Evolutionary conservation across 495 filamentous ascomycete species (phyloP), one percentile per base, ranked within the genome.

Genomic region (Aspergillus taichungensis): DNA sequence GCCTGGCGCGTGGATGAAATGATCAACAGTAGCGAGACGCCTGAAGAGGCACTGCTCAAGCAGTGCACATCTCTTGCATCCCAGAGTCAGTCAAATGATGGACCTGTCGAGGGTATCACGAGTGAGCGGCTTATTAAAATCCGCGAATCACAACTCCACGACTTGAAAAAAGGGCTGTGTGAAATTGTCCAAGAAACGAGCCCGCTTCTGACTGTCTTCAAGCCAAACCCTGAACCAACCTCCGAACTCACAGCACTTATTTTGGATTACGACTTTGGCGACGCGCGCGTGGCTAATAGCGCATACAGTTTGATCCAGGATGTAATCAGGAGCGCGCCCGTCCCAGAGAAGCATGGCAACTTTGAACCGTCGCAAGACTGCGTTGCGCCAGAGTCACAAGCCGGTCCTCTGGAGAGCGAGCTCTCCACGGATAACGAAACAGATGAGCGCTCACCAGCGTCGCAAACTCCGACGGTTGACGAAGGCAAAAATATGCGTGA

Each of bases 31-130:
- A 72, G 68, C 37, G 49, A 64, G 12, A 60, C 62, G 3, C 56
- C 62, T 0, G 58, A 67, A 28, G 71, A 79, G 42, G 69, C 71
- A 5, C 49, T 79, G 13, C 45, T 77, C 13, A 78, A 72, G 45
- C 64, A 68, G 9, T 71, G 65, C 46, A 67, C 69, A 11, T 61
- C 63, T 7, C 46, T 58, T 12, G 52, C 46, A 3, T 41, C 61
- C 5, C 45, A 49, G 8, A 44, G 43, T 1, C 39, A 43, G 6
- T 52, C 47, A 47, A 34, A 40, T 4, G 13, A 45, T 24, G 52
- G 50, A 8, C 42, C 43, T 9, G 49, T 54, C 0, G 52, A 61
- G 37, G 30, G 7, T 6, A 40, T 43, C 13, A 59, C 53, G 7
- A 59, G 55, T 32, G 29, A 36, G 10, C 52, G 48, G 14, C 48